Evolutionary conservation across 805 yeast genomes (phyloP).

Genomic region (Limtongozyma cylindracea): DNA sequence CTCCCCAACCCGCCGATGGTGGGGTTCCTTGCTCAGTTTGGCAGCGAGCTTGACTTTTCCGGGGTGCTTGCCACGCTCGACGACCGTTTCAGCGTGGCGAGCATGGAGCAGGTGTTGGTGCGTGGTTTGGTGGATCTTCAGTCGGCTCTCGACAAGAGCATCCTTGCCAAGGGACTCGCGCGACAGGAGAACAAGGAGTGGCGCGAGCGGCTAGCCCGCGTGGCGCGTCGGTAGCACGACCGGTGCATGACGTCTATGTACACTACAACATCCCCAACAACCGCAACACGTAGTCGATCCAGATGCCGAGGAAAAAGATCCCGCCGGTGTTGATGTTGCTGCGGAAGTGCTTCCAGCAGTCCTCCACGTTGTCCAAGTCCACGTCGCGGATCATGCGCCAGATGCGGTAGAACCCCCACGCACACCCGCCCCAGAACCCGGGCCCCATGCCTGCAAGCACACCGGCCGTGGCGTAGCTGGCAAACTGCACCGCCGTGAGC

Average conservation of each 20-base stretch:
- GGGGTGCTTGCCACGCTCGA: no score
- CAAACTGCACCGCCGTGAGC: conserved; percentile 45
- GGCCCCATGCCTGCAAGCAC: conserved; percentile 68
- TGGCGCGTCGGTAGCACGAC: no score
- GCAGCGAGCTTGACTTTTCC: no score
- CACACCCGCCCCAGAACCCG: conserved; percentile 44
- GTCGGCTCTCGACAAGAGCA: no score
- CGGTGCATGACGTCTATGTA: background rate
- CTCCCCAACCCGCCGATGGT: no score
- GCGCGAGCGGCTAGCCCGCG: no score
- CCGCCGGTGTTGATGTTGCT: conserved; percentile 60
- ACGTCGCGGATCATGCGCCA: conserved; percentile 45
- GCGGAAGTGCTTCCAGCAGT: conserved; percentile 66
- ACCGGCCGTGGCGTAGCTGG: conserved; percentile 40
- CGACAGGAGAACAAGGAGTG: no score
- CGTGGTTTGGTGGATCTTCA: no score
- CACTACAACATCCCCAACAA: conserved; percentile 16
- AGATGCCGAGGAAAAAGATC: conserved; percentile 36
- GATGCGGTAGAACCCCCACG: conserved; percentile 44
- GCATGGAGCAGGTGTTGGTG: no score
- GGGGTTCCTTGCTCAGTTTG: no score
- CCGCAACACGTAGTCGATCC: conserved; percentile 34
- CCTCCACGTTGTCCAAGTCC: conserved; percentile 50
- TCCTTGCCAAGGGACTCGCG: no score
- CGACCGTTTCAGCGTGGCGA: no score